phyloP scores from a whole-genome alignment of 177 flowering plant genomes.

The Vitis hybrid region DNA sequence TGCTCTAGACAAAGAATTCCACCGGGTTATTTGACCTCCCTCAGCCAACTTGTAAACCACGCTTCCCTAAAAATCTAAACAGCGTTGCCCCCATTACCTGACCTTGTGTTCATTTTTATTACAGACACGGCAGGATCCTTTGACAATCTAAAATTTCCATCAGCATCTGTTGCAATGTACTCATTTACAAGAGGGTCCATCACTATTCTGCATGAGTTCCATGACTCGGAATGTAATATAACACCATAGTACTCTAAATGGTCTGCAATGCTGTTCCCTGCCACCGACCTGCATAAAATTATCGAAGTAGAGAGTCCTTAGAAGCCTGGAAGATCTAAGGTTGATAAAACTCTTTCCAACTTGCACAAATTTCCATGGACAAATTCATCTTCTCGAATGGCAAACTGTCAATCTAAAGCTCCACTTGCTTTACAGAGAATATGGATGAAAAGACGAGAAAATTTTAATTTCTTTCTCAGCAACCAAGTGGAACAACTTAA shows the following conservation, averaged over 20 bases:
- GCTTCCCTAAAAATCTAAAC: constrained; percentile 6
- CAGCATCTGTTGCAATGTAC: constrained; percentile 33
- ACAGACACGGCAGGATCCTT: constrained; percentile 39
- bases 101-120: constrained; percentile 26
- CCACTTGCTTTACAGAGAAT: neutral
- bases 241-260: constrained; percentile 77
- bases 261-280: constrained; percentile 80
- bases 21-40: neutral
- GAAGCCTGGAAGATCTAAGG: too few relatives aligned
- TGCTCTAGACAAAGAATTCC: neutral
- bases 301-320: too few relatives aligned
- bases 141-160: constrained; percentile 61
- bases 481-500: neutral
- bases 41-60: neutral
- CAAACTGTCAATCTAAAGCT: neutral
- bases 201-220: constrained; percentile 70
- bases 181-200: constrained; percentile 32
- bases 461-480: neutral
- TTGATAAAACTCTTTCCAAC: neutral
- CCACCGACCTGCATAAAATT: constrained; percentile 67
- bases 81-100: constrained; percentile 9
- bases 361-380: neutral
- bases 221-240: constrained; percentile 45
- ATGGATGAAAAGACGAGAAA: neutral
- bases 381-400: neutral